Evolutionary conservation across 805 yeast genomes (phyloP), one percentile per base, ranked within the genome.

Genomic region (Starmerella vaccinii): DNA sequence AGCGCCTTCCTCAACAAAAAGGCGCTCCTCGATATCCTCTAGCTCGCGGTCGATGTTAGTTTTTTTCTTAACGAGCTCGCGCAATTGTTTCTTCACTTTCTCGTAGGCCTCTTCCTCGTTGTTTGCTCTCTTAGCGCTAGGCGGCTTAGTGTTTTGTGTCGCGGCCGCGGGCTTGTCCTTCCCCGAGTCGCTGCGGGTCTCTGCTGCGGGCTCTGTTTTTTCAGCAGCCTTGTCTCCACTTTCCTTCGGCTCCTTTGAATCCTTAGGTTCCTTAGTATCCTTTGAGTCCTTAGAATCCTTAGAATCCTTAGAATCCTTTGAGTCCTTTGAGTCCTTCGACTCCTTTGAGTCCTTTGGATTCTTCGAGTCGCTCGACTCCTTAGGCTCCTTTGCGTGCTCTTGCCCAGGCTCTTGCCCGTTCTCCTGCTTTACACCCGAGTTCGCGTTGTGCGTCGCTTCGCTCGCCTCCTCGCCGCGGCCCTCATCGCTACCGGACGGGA

Each of bases 1-100:
- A 13, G 77, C 76, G 9, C 82, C 79, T 62, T 89, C 97, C 57
- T 78, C 78, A 44, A 79, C 82, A 67, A 79, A 88, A 5, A 89
- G 81, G 47, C 77, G 76, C 55, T 87, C 95, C 61, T 89, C 95
- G 5, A 87, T 63, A 41, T 82, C 72, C 57, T 78, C 61, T 9
- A 61, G 55, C 39, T 54, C 55, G 27, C 76, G 74, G 55, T 85
- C 90, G n/a, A 85, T 68, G 15, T 72, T 74, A 42, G 76, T 76
- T 64, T 84, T 83, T 58, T 76, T 74, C 40, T 71, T 63, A 35
- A 89, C 71, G 49, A 81, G 76, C 47, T 77, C 78, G 41, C 80
- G 78, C 15, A 89, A 76, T 59, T 81, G 77, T 60, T 77, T 74
- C 62, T 81, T 80, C 58, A 84, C 69, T 59, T 73, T 72, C 49